Evolutionary conservation across 2,329 filamentous ascomycete genomes (phyloP).

Genomic region (Exophiala sp.): DNA sequence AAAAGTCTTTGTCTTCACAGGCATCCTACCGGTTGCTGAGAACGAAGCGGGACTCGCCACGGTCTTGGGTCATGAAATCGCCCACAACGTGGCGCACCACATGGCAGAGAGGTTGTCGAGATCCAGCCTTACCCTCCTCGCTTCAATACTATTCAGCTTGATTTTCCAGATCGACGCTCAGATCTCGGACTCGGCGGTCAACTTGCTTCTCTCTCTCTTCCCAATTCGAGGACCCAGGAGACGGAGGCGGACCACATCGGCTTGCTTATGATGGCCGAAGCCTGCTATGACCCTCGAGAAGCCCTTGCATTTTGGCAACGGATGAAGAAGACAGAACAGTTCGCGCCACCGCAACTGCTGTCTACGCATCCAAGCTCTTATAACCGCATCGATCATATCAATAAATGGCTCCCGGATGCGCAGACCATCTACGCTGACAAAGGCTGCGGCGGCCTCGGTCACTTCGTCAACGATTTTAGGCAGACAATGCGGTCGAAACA

Average conservation of each 20-base stretch:
- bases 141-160: slow-evolving; percentile 31
- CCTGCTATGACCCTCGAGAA: slow-evolving; percentile 54
- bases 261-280: slow-evolving; percentile 56
- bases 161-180: slow-evolving; percentile 40
- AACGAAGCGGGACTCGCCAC: slow-evolving; percentile 56
- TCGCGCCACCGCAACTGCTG: slow-evolving; percentile 50
- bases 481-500: slow-evolving; percentile 8
- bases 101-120: slow-evolving; percentile 51
- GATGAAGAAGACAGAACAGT: slow-evolving; percentile 44
- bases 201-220: slow-evolving; percentile 49
- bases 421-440: slow-evolving; percentile 36
- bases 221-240: slow-evolving; percentile 54
- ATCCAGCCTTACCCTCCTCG: slow-evolving; percentile 31
- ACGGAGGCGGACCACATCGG: slow-evolving; percentile 59
- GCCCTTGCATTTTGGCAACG: slow-evolving; percentile 50
- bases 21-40: slow-evolving; percentile 52
- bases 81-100: slow-evolving; percentile 56
- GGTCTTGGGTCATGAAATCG: slow-evolving; percentile 59
- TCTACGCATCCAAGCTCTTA: slow-evolving; percentile 55
- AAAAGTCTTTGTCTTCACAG: slow-evolving; percentile 60
- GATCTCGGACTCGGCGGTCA: slow-evolving; percentile 39
- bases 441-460: slow-evolving; percentile 34
- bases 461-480: slow-evolving; percentile 16
- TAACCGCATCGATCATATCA: slow-evolving; percentile 51
- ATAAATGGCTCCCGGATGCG: slow-evolving; percentile 44